Percentiles rank a stretch among this genome's conserved stretches.
phyloP scores from a whole-genome alignment of 768 basidiomycete genomes.

The Lactifluus echinatus region DNA sequence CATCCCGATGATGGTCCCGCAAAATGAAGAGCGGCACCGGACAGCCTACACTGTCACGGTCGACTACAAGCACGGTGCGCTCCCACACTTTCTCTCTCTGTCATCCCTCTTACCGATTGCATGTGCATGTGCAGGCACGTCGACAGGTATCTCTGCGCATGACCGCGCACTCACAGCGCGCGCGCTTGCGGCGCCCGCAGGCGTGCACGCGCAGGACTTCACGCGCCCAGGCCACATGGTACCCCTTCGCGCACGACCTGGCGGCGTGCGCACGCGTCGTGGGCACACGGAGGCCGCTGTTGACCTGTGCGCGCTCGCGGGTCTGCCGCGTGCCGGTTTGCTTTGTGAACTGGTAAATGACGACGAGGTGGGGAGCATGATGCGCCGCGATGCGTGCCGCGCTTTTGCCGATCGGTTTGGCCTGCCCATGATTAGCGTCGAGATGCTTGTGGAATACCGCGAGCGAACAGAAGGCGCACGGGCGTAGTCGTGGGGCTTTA shows the following conservation, averaged over 20 bases:
- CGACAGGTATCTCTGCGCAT: slow-evolving; percentile 95
- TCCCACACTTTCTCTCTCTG: slow-evolving; percentile 7
- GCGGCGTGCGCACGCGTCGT: slow-evolving; percentile 77
- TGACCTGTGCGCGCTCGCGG: slow-evolving; percentile 76
- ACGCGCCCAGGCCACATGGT: slow-evolving; percentile 93
- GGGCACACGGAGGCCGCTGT: slow-evolving; percentile 92
- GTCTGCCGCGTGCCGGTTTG: slow-evolving; percentile 62
- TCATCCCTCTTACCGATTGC: not conserved
- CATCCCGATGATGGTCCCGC: slow-evolving; percentile 90
- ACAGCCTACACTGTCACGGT: slow-evolving; percentile 96
- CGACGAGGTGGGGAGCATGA: slow-evolving; percentile 82
- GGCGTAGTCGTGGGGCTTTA: not conserved
- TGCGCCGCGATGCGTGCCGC: slow-evolving; percentile 88
- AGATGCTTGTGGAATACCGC: slow-evolving; percentile 54
- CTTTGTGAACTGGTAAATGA: slow-evolving; percentile 96
- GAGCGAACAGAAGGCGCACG: slow-evolving; percentile 12
- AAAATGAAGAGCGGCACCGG: slow-evolving; percentile 81
- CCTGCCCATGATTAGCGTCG: slow-evolving; percentile 90
- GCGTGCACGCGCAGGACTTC: slow-evolving; percentile 57
- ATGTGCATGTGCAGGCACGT: slow-evolving; percentile 49
- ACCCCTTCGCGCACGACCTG: slow-evolving; percentile 77
- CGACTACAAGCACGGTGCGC: slow-evolving; percentile 80
- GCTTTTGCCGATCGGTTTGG: slow-evolving; percentile 87
- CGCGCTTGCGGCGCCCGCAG: slow-evolving; percentile 58
- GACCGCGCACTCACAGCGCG: slow-evolving; percentile 86